phyloP scores from a whole-genome alignment of 2,329 filamentous ascomycete genomes.

The Colletotrichum sp. region DNA sequence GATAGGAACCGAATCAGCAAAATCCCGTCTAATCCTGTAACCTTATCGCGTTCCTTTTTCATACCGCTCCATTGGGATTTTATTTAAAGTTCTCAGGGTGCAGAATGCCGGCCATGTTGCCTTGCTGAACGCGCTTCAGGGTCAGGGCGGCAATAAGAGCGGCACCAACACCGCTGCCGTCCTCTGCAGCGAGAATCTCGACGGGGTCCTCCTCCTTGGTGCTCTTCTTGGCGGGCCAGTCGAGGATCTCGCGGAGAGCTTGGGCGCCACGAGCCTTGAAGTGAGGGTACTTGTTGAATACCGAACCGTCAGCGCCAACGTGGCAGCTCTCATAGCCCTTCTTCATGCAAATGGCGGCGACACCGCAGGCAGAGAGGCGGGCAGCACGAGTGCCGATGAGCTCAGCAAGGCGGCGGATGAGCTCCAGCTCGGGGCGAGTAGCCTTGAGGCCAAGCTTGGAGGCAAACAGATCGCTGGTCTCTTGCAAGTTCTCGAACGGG shows the following conservation, averaged over 20 bases:
- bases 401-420: constrained; percentile 88
- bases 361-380: constrained; percentile 90
- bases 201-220: constrained; percentile 83
- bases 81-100: constrained; percentile 68
- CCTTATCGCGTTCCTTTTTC: constrained; percentile 20
- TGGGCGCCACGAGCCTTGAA: constrained; percentile 93
- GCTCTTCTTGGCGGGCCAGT: constrained; percentile 79
- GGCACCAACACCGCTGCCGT: constrained; percentile 96
- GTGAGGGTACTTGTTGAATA: constrained; percentile 99
- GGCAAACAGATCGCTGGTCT: constrained; percentile 84
- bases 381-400: constrained; percentile 94
- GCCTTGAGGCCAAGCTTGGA: constrained; percentile 75
- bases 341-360: constrained; percentile 96
- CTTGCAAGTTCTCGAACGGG: constrained; percentile 91
- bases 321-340: constrained; percentile 88
- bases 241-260: constrained; percentile 92
- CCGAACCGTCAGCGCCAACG: constrained; percentile 94
- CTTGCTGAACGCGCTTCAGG: constrained; percentile 66
- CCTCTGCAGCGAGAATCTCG: constrained; percentile 87
- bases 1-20: background rate
- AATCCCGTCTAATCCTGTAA: constrained; percentile 23
- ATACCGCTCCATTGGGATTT: background rate
- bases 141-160: constrained; percentile 86
- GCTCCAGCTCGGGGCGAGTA: constrained; percentile 81
- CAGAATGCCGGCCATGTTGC: constrained; percentile 68